Conservation (phyloP, 1,284 basidiomycete genomes). For the Ganoderma resinaceum region DNA sequence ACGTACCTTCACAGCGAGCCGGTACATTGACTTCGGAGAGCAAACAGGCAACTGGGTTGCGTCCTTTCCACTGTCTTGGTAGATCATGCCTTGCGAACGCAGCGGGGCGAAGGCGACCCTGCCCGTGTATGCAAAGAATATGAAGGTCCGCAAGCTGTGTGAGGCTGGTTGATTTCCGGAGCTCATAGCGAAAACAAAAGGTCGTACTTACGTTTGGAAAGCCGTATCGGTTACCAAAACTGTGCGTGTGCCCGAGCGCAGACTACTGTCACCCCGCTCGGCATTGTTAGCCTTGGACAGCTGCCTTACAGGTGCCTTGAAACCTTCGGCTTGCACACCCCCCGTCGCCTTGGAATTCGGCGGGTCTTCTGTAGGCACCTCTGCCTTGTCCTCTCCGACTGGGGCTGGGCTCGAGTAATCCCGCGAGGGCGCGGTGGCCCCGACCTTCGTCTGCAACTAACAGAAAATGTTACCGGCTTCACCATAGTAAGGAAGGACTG, state of each 20-base stretch:
- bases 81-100: slow-evolving; percentile 20
- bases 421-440: background rate
- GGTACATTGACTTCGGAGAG: slow-evolving; percentile 35
- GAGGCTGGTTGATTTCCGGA: background rate
- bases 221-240: background rate
- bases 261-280: background rate
- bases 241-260: background rate
- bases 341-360: background rate
- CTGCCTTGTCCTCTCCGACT: background rate
- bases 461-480: background rate
- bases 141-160: slow-evolving; percentile 10
- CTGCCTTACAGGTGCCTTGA: background rate
- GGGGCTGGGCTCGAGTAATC: background rate
- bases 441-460: background rate
- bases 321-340: background rate
- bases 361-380: background rate
- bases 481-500: too few relatives aligned
- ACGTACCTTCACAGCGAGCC: slow-evolving; percentile 31
- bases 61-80: slow-evolving; percentile 5
- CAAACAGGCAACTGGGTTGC: slow-evolving; percentile 21
- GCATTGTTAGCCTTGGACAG: background rate
- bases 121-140: slow-evolving; percentile 34
- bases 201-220: background rate
- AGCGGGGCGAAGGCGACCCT: slow-evolving; percentile 33
- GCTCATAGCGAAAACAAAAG: background rate